Conservation (phyloP, 2,329 filamentous ascomycete species). For the Microsporum audouinii region DNA sequence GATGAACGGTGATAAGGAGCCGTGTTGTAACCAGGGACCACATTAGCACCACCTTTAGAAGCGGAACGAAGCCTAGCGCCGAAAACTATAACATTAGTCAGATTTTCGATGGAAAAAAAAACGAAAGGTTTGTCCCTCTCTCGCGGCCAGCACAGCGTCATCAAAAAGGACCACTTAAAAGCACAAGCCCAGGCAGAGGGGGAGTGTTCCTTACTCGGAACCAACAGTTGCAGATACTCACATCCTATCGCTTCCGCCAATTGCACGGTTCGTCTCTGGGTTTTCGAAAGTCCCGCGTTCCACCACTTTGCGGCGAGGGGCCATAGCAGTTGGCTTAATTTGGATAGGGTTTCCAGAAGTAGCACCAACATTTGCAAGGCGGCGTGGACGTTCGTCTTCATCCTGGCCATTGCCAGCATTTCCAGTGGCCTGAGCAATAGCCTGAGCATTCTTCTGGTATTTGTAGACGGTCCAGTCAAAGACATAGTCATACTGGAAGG, state of each 20-base stretch:
- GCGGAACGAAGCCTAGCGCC: conserved; percentile 77
- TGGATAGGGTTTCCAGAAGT: conserved; percentile 44
- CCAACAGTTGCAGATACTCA: conserved; percentile 67
- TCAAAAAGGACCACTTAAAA: conserved; percentile 28
- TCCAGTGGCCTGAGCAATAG: conserved; percentile 71
- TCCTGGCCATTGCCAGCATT: conserved; percentile 54
- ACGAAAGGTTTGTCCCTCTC: conserved; percentile 27
- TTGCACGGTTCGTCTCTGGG: conserved; percentile 61
- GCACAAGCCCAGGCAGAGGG: conserved; percentile 58
- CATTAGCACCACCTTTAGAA: conserved; percentile 54
- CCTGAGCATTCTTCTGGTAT: conserved; percentile 98
- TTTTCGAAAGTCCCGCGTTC: conserved; percentile 52
- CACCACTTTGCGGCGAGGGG: conserved; percentile 74
- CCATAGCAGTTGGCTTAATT: conserved; percentile 60
- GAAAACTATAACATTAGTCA: conserved; percentile 73
- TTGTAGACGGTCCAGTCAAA: conserved; percentile 99
- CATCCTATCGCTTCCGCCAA: conserved; percentile 83
- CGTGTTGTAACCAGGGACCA: conserved; percentile 28
- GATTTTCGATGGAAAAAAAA: conserved; percentile 55
- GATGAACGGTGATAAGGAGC: conserved; percentile 38
- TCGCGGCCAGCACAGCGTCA: conserved; percentile 48
- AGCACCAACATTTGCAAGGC: conserved; percentile 54
- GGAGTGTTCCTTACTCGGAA: conserved; percentile 77
- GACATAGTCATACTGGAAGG: conserved; percentile 99
- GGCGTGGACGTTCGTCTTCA: conserved; percentile 61